Percentiles rank a stretch among this genome's conserved stretches.
Evolutionary conservation across 2,329 filamentous ascomycete species (phyloP).

Genomic region (Ceratocystis albifundus): DNA sequence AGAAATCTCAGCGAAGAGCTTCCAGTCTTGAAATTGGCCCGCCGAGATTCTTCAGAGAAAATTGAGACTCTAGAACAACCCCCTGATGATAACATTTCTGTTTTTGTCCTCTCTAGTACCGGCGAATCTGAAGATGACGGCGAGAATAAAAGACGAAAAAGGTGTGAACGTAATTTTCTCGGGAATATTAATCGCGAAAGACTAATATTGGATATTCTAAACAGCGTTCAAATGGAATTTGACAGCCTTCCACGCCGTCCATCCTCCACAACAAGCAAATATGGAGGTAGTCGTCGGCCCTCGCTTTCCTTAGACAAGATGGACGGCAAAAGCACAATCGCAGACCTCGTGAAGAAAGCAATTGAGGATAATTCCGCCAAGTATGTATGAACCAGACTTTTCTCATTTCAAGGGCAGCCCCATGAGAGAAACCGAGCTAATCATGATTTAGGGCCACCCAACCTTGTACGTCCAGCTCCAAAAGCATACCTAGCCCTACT

Average conservation of each 20-base stretch:
- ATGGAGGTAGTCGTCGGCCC: neutral
- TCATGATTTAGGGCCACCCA: neutral
- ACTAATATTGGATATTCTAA: neutral
- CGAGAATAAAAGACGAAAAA: neutral
- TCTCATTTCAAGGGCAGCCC: no score
- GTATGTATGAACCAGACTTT: neutral
- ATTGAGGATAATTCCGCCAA: neutral
- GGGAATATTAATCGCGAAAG: no score
- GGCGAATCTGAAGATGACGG: neutral
- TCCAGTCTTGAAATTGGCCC: neutral
- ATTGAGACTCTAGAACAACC: neutral
- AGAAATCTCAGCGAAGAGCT: slow-evolving; percentile 5
- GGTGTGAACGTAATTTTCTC: neutral
- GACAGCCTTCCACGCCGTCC: neutral
- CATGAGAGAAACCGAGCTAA: neutral
- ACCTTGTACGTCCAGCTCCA: neutral
- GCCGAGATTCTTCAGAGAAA: neutral
- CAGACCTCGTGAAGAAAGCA: neutral
- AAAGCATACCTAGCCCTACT: neutral
- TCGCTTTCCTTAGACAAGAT: neutral
- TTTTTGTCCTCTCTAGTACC: slow-evolving; percentile 8
- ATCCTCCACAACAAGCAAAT: neutral
- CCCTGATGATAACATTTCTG: slow-evolving; percentile 3
- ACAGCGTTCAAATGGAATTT: neutral
- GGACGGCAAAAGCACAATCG: neutral